A percentile compares a stretch with the other conserved stretches of the same genome.
Conservation (phyloP, 2,329 filamentous ascomycete species). For the Clarireedia hainanense region DNA sequence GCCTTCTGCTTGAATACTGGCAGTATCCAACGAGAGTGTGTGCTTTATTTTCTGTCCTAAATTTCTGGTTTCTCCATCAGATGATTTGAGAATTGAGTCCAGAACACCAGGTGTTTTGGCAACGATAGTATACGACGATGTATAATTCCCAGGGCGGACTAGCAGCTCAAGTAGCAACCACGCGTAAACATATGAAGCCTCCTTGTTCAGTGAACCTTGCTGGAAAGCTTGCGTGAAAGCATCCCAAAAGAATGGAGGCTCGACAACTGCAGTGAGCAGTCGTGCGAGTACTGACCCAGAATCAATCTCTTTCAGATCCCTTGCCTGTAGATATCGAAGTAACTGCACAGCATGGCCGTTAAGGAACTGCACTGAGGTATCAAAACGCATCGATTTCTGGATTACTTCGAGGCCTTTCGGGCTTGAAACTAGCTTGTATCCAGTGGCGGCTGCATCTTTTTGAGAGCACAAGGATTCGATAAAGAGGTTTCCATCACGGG, state of each 20-base stretch:
- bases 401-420: conserved; percentile 30
- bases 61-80: conserved; percentile 25
- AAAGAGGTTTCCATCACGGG: conserved; percentile 36
- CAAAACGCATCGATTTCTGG: conserved; percentile 35
- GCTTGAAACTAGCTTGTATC: conserved; percentile 35
- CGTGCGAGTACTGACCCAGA: conserved; percentile 33
- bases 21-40: conserved; percentile 22
- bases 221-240: conserved; percentile 25
- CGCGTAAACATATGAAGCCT: conserved; percentile 29
- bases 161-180: conserved; percentile 40
- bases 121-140: conserved; percentile 21
- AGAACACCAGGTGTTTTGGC: conserved; percentile 26
- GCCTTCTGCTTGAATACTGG: conserved; percentile 11
- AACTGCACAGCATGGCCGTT: conserved; percentile 31
- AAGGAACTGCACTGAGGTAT: conserved; percentile 36
- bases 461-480: conserved; percentile 41
- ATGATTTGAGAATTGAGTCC: conserved; percentile 16
- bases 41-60: conserved; percentile 37
- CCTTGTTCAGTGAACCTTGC: conserved; percentile 21
- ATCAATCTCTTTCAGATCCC: conserved; percentile 17
- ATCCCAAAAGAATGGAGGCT: conserved; percentile 45
- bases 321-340: conserved; percentile 30
- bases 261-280: conserved; percentile 38
- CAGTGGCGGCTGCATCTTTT: conserved; percentile 32
- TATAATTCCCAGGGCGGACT: conserved; percentile 24